Base-by-base conservation (phyloP, 768 basidiomycete genomes). In the Russula foetens region DNA sequence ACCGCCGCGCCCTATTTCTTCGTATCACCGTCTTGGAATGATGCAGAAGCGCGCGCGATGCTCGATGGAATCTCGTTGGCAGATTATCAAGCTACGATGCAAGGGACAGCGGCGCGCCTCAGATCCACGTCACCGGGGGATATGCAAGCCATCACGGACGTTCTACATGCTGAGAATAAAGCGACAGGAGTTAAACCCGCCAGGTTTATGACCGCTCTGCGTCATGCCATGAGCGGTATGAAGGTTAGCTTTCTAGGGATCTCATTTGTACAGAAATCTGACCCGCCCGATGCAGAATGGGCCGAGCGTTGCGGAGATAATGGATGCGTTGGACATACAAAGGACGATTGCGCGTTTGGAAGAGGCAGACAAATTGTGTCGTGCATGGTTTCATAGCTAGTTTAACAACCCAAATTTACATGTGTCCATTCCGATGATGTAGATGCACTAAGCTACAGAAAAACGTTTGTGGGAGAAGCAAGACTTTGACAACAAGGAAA, bases 151-250 rank as follows among this genome's bases (percentile, higher is more conserved):
- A 44, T 84, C 14, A 65, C 71, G 1, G 62, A 68, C 14, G 50
- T 78, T 5, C 67, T 87, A 8, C 77, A 82, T 28, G 72, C 76
- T 14, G 78, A 78, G 64, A 77, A 75, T 35, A 71, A 75, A 35
- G 69, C 67, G 33, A 66, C 76, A 2, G 72, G 70, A 3, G 58
- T 81, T 14, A 74, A 77, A 53, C 72, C 72, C 46, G 85, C 81
- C 53, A 65, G 74, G 23, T 83, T 91, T 65, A 86, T 94, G 84
- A 85, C 80, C 1, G 79, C 83, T 0, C 71, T 96, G 53, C 74
- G 95, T 54, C 82, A 90, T 68, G 88, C 87, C 3, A 69, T 97
- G 65, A 93, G 88, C 1, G 94, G 86, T 2, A 82, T 84, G 75
- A 92, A 90, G 83, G 94, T 88, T 68, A 29, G 29, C n/a, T n/a